These are phyloP conservation scores for Brassica cretica DNA, from an alignment of 345 rosid genomes.

Conservation along the genomic window DNA sequence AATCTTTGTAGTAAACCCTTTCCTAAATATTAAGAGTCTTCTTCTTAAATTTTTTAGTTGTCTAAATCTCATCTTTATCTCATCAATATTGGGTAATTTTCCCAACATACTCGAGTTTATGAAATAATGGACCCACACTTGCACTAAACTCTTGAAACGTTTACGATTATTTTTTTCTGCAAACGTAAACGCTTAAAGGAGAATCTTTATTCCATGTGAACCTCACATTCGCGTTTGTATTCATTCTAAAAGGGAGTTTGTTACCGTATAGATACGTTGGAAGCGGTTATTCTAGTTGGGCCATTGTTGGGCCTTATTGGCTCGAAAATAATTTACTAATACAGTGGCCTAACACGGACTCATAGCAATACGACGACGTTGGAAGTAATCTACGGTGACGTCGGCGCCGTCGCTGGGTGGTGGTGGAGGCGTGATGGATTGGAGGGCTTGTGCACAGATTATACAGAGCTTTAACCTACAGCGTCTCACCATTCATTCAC, in stretches of 20 bases:
- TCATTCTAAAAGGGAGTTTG: constrained; percentile 5
- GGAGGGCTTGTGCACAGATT: constrained; percentile 58
- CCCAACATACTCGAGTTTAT: constrained; percentile 1
- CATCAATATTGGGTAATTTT: too few relatives aligned
- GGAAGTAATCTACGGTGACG: constrained; percentile 8
- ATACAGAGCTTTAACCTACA: constrained; percentile 65
- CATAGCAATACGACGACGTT: not conserved
- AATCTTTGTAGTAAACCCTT: too few relatives aligned
- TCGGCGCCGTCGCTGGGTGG: constrained; percentile 23
- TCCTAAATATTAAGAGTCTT: too few relatives aligned
- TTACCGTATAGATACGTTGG: not conserved
- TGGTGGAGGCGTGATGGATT: constrained; percentile 22
- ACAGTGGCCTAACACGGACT: constrained; percentile 16
- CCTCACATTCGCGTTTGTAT: not conserved
- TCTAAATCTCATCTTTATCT: too few relatives aligned
- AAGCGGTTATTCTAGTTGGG: constrained; percentile 2
- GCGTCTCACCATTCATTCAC: constrained; percentile 62
- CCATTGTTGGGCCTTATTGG: not conserved
- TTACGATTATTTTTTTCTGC: not conserved
- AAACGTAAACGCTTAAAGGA: not conserved
- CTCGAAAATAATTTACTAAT: not conserved
- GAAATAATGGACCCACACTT: not conserved
- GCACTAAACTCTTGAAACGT: not conserved
- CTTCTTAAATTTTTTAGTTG: too few relatives aligned
- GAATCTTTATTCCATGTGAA: not conserved